A percentile compares a stretch with the other conserved stretches of the same genome.
phyloP scores from a whole-genome alignment of 805 yeast species.

The Candida peoriensis region DNA sequence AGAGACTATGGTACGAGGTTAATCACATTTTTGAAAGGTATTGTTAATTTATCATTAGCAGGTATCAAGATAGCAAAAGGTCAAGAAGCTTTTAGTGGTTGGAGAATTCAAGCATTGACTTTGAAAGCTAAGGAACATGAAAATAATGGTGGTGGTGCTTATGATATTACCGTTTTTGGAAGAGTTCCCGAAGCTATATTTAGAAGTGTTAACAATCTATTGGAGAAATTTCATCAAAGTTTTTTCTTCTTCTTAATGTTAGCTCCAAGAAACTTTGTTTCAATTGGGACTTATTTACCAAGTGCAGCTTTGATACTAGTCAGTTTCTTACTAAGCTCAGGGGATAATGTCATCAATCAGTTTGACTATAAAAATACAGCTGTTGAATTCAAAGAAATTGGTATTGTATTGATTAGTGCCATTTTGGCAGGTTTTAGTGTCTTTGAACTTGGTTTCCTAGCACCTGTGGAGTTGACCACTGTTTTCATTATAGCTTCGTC shows the following conservation, averaged over 20 bases:
- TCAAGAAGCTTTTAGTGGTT: slow-evolving; percentile 92
- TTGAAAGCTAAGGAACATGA: slow-evolving; percentile 44
- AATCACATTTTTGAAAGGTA: slow-evolving; percentile 54
- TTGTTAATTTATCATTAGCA: slow-evolving; percentile 61
- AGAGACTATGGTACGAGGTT: slow-evolving; percentile 52
- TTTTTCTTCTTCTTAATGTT: slow-evolving; percentile 86
- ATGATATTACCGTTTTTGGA: slow-evolving; percentile 88
- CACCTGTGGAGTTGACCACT: slow-evolving; percentile 11
- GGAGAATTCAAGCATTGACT: slow-evolving; percentile 91
- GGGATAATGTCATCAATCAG: slow-evolving; percentile 46
- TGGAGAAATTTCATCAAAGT: slow-evolving; percentile 96
- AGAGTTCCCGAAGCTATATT: slow-evolving; percentile 83
- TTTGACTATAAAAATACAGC: slow-evolving; percentile 4
- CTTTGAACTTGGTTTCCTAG: slow-evolving; percentile 13
- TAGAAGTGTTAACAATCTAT: slow-evolving; percentile 82
- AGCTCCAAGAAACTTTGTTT: slow-evolving; percentile 75
- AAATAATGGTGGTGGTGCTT: slow-evolving; percentile 45
- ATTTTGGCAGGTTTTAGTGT: slow-evolving; percentile 26
- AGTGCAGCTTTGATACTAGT: slow-evolving; percentile 70
- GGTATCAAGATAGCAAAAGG: slow-evolving; percentile 64
- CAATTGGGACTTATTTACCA: slow-evolving; percentile 91
- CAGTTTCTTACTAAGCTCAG: slow-evolving; percentile 63
- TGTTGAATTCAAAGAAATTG: slow-evolving; percentile 18
- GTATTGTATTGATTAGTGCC: slow-evolving; percentile 27
- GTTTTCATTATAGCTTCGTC: slow-evolving; percentile 15